A percentile compares a stretch with the other conserved stretches of the same genome.
Conservation (phyloP, 495 filamentous ascomycete species). For the Penicillium mononematosum region DNA sequence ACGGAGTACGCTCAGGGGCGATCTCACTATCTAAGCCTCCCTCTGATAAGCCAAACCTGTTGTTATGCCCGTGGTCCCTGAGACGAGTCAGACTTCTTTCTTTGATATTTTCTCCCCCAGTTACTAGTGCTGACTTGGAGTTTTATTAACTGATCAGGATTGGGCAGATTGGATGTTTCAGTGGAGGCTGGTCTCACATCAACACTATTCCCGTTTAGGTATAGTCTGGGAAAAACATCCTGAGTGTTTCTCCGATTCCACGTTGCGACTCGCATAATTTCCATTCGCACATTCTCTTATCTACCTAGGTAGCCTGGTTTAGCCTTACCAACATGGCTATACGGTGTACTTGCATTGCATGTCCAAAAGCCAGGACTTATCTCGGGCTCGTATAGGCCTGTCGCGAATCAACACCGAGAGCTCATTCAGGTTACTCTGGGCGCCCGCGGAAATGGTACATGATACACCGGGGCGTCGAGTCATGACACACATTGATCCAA, state of each 20-base stretch:
- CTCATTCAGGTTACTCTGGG: not conserved
- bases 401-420: not conserved
- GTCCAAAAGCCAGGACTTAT: not conserved
- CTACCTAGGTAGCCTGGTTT: not conserved
- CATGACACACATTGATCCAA: not conserved
- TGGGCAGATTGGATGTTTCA: not conserved
- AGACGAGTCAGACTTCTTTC: not conserved
- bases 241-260: not conserved
- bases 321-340: not conserved
- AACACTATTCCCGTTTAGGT: not conserved
- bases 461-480: not conserved
- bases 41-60: not conserved
- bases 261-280: not conserved
- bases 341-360: not conserved
- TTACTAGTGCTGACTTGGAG: not conserved
- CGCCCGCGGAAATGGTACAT: not conserved
- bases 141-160: not conserved
- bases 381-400: not conserved
- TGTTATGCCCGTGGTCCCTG: not conserved
- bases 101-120: not conserved
- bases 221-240: not conserved
- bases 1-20: constrained; percentile 4
- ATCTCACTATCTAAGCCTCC: constrained; percentile 5
- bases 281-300: not conserved
- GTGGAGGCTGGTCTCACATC: constrained; percentile 1